Base-by-base conservation (phyloP, 2,329 filamentous ascomycete genomes). In the Ophiocordyceps camponoti-saundersi region DNA sequence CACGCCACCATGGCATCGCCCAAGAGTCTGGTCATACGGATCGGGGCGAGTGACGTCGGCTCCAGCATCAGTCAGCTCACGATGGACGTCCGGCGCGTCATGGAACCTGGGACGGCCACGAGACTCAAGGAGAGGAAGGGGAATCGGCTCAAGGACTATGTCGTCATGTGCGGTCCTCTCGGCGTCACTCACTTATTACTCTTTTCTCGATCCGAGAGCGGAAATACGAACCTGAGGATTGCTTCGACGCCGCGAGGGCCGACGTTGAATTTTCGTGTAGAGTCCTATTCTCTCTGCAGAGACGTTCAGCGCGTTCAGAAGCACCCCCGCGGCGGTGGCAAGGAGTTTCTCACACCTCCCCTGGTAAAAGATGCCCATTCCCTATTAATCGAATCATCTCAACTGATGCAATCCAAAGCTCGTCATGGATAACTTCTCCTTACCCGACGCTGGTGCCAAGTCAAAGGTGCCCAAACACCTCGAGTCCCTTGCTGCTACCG, bases 1-100 rank as follows among this genome's bases (percentile, higher is more conserved):
- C 78, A 80, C 63, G 74, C 77, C 49, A 75, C 79, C 22, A 72
- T 75, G 46, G 78, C 80, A 53, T 74, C 80, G 46, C 92, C 92
- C 32, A 95, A 95, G 73, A 93, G 84, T 62, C 95, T 98, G 90
- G 90, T 98, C 49, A 95, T 98, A 64, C 85, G 92, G 55, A 89
- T 95, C 57, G 92, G 92, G 56, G 90, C 89, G 56, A 85, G 88
- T 57, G 86, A 95, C 61, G 87, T 98, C 46, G 92, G 92, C 48
- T 79, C 86, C 49, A 94, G 85, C 62, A 77, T 98, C 56, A 90
- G 82, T 61, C 89, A 96, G 66, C 71, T 98, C 55, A 89, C 90
- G 21, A 80, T 84, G 55, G 92, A 98, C 67, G 85, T 96, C 49
- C 80, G 92, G 56, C 74, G 75, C 47, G 90, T 96, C 68, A 94